Evolutionary conservation across 805 yeast species (phyloP).

Genomic region (Ogataea pini): DNA sequence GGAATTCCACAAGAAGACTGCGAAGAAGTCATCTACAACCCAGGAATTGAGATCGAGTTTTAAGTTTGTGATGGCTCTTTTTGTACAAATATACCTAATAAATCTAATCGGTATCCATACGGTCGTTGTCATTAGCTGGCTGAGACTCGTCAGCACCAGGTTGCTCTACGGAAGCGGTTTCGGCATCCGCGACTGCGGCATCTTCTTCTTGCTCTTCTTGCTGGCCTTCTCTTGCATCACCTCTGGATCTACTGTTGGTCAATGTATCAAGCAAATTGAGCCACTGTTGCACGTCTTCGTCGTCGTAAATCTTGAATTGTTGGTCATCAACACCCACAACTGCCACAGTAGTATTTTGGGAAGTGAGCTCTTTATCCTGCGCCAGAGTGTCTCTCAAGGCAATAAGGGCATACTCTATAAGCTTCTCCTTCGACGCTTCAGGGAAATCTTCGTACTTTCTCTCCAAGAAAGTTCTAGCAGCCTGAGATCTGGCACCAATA

Average conservation of each 20-base stretch:
- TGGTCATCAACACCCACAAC: constrained; percentile 82
- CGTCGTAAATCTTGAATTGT: constrained; percentile 74
- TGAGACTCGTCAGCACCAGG: constrained; percentile 7
- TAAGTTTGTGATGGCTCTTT: constrained; percentile 4
- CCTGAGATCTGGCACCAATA: constrained; percentile 98
- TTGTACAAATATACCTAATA: constrained; percentile 3
- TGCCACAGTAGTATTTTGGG: constrained; percentile 85
- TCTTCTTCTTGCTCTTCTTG: constrained; percentile 28
- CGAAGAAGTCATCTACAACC: constrained; percentile 72
- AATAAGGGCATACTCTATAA: constrained; percentile 81
- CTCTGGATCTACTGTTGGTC: constrained; percentile 55
- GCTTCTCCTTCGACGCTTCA: constrained; percentile 62
- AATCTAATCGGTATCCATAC: constrained; percentile 38
- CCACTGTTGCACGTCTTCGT: constrained; percentile 85
- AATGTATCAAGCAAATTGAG: constrained; percentile 70
- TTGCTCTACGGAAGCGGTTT: constrained; percentile 6
- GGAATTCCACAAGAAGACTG: constrained; percentile 79
- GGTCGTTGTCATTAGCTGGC: constrained; percentile 28
- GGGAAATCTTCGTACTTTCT: constrained; percentile 73
- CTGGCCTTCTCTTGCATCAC: constrained; percentile 32
- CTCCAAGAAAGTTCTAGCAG: constrained; percentile 94
- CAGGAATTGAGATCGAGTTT: constrained; percentile 48
- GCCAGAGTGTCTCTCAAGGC: constrained; percentile 92
- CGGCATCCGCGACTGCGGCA: background rate
- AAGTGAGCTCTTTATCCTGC: constrained; percentile 88